A percentile compares a stretch with the other conserved stretches of the same genome.
Evolutionary conservation across 2,329 filamentous ascomycete genomes (phyloP).

Genomic region (Graphium sp.): DNA sequence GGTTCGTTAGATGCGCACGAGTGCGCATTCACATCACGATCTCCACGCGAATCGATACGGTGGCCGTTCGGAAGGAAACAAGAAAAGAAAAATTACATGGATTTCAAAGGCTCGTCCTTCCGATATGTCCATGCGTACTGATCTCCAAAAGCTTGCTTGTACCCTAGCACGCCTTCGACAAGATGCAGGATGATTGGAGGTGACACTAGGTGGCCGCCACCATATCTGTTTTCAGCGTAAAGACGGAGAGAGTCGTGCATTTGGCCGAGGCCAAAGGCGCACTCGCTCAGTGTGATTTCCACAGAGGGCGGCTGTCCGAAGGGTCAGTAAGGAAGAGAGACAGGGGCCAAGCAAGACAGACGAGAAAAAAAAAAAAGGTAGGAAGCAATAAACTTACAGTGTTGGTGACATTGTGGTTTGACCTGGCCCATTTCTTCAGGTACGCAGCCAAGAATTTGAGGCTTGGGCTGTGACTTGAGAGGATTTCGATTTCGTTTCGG

Average conservation of each 20-base stretch:
- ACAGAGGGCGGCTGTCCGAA: slow-evolving; percentile 20
- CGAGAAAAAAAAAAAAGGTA: neutral
- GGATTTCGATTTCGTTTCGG: slow-evolving; percentile 18
- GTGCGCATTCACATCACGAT: no score
- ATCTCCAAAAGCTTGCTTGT: no score
- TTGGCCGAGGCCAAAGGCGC: slow-evolving; percentile 23
- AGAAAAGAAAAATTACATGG: no score
- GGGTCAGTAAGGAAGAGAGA: neutral
- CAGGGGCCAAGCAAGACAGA: neutral
- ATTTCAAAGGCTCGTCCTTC: no score
- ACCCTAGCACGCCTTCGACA: slow-evolving; percentile 28
- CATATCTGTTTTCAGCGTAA: slow-evolving; percentile 15
- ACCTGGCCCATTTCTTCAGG: slow-evolving; percentile 26
- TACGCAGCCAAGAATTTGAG: slow-evolving; percentile 26
- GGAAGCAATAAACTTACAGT: slow-evolving; percentile 11
- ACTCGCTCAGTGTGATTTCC: slow-evolving; percentile 22
- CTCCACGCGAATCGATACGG: no score
- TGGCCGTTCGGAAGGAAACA: no score
- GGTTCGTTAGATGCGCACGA: no score
- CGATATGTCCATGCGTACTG: no score
- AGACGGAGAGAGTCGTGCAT: slow-evolving; percentile 25
- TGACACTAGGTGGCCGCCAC: slow-evolving; percentile 16
- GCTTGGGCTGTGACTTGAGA: slow-evolving; percentile 28
- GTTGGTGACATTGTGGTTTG: slow-evolving; percentile 19
- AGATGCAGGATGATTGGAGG: slow-evolving; percentile 25